Evolutionary conservation across 2,329 filamentous ascomycete species (phyloP), one percentile per base, ranked within the genome.

Genomic region (Aurifilum marmelostoma): DNA sequence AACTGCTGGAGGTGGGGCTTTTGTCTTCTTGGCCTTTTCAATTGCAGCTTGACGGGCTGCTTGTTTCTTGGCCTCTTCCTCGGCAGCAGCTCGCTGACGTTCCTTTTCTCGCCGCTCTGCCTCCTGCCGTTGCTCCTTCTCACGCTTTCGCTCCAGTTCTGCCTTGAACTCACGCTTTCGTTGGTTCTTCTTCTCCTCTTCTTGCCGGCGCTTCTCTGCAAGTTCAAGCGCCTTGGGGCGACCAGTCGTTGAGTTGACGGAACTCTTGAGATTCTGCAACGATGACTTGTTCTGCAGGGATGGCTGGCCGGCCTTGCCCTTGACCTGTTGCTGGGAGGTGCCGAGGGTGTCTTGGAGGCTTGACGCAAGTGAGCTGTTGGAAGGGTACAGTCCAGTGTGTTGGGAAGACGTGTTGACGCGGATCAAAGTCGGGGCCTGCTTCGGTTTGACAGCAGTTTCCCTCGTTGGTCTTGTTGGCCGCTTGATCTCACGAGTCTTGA

Each of bases 171-270:
- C 92, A 11, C 90, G 89, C 75, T 93, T 95, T 63, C 90, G 88
- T 75, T 94, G 90, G 18, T 89, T 88, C 72, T 94, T 92, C 62
- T 89, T 88, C 76, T 97, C 93, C 74, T 97, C 94, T 77, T 90
- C 91, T 77, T 97, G 93, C 76, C 91, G 95, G 79, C 94, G 94
- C 75, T 89, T 91, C 52, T 92, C 91, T 2, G 91, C 92, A 62
- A 91, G 84, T 66, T 94, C 89, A 29, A 94, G 82, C 1, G 92
- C 91, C 76, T 91, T 92, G 0, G 89, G 87, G 65, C 90, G 88
- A 2, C 86, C 83, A n/a, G 83, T 84, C 41, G 89, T 85, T n/a
- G 88, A 88, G 43, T 37, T 71, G 8, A 83, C 83, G 8, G 88
- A 88, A 74, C 84, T 87, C 77, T 91, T 92, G 66, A 94, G 83